phyloP scores from a whole-genome alignment of 2,329 filamentous ascomycete genomes.

The Cadophora luteo-olivacea region DNA sequence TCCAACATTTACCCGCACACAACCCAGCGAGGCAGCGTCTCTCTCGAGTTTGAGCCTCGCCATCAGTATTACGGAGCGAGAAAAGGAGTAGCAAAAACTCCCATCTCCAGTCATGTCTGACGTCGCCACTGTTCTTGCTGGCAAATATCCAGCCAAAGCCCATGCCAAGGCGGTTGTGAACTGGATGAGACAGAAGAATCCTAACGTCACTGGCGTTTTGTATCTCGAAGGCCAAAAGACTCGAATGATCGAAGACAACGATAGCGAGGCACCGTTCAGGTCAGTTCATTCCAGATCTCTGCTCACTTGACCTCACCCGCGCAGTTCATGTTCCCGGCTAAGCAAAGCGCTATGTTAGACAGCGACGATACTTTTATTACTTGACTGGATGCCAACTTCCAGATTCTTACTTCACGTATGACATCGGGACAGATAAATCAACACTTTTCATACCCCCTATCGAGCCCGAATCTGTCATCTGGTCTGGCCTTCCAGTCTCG shows the following conservation, averaged over 20 bases:
- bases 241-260: constrained; percentile 86
- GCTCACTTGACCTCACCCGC: too few relatives aligned
- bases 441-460: constrained; percentile 92
- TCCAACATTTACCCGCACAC: neutral
- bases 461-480: constrained; percentile 88
- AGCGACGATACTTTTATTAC: constrained; percentile 95
- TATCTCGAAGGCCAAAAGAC: constrained; percentile 89
- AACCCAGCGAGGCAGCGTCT: too few relatives aligned
- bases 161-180: constrained; percentile 86
- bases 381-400: constrained; percentile 82
- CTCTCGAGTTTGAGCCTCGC: too few relatives aligned
- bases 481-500: constrained; percentile 86
- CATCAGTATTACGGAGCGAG: too few relatives aligned
- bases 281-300: constrained; percentile 44
- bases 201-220: constrained; percentile 72
- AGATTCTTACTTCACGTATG: constrained; percentile 82
- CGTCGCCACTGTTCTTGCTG: constrained; percentile 55
- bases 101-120: constrained; percentile 20
- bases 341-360: constrained; percentile 55
- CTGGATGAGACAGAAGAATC: constrained; percentile 72
- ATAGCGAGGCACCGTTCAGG: constrained; percentile 82
- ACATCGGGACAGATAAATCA: constrained; percentile 73
- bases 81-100: neutral
- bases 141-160: constrained; percentile 81
- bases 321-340: neutral